Conservation (phyloP, 2,329 filamentous ascomycete genomes). For the Phialophora chinensis region DNA sequence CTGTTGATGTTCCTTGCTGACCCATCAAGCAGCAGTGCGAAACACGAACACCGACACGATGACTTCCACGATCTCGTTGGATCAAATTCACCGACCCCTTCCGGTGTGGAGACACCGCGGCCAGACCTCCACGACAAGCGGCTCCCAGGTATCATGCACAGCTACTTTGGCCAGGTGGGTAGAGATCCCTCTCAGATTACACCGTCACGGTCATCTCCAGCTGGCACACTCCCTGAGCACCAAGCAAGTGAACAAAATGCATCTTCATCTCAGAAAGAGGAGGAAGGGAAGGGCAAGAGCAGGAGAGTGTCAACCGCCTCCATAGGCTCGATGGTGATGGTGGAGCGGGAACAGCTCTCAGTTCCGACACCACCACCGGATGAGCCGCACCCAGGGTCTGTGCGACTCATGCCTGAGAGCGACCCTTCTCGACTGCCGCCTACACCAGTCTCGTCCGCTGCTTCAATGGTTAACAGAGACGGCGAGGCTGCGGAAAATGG, state of each 20-base stretch:
- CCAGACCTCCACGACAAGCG: slow-evolving; percentile 95
- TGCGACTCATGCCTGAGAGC: slow-evolving; percentile 42
- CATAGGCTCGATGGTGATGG: slow-evolving; percentile 51
- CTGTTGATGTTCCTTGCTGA: slow-evolving; percentile 28
- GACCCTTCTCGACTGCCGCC: slow-evolving; percentile 49
- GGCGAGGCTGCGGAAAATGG: slow-evolving; percentile 50
- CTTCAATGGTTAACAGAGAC: slow-evolving; percentile 53
- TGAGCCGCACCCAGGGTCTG: slow-evolving; percentile 38
- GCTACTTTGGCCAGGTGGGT: slow-evolving; percentile 99
- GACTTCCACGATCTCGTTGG: slow-evolving; percentile 57
- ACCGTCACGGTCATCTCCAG: slow-evolving; percentile 49
- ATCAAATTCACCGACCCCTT: slow-evolving; percentile 81
- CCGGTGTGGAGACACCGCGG: slow-evolving; percentile 88
- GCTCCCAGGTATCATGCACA: slow-evolving; percentile 89
- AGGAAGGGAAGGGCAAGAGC: slow-evolving; percentile 36
- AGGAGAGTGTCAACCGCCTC: slow-evolving; percentile 44
- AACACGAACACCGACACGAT: slow-evolving; percentile 46
- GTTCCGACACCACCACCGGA: slow-evolving; percentile 42
- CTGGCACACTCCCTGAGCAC: slow-evolving; percentile 42
- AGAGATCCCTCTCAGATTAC: slow-evolving; percentile 69
- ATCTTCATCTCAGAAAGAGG: slow-evolving; percentile 20
- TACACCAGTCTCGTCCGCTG: slow-evolving; percentile 52
- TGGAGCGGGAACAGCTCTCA: slow-evolving; percentile 47
- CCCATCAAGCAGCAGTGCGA: slow-evolving; percentile 35
- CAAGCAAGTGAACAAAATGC: slow-evolving; percentile 27